These are phyloP conservation scores for Tarenaya hassleriana DNA, from an alignment of 345 rosid genomes.

Conservation along the genomic window DNA sequence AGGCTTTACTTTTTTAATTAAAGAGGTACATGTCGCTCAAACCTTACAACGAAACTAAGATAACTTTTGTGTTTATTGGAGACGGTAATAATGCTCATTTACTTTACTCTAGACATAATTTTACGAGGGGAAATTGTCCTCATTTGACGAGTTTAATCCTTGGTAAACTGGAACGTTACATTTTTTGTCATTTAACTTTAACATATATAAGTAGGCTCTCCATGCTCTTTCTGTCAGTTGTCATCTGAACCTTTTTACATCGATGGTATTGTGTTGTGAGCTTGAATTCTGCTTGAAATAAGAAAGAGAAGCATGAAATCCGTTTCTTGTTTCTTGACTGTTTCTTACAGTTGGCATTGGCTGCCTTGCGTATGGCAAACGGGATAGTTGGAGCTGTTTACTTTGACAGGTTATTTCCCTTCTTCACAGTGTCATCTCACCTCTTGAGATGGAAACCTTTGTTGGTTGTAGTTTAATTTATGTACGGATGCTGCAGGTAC, in stretches of 20 bases:
- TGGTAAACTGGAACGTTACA: neutral
- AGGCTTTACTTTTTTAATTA: neutral
- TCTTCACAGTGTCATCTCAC: conserved; percentile 1
- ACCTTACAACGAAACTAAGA: conserved; percentile 2
- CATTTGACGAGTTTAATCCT: neutral
- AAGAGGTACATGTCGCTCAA: too few relatives aligned
- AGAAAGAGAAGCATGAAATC: conserved; percentile 1
- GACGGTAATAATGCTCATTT: neutral
- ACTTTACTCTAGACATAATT: neutral
- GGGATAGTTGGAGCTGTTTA: conserved; percentile 48
- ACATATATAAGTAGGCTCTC: neutral
- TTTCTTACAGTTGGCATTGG: conserved; percentile 71
- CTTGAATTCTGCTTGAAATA: neutral
- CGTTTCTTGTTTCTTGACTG: conserved; percentile 9
- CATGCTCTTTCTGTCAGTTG: conserved; percentile 4
- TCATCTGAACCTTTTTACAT: too few relatives aligned
- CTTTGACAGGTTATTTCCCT: conserved; percentile 57
- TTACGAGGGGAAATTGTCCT: neutral
- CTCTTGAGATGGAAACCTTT: conserved; percentile 7
- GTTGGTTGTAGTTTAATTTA: neutral
- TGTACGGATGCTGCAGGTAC: conserved; percentile 42
- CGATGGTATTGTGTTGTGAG: too few relatives aligned
- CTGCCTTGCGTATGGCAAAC: conserved; percentile 65
- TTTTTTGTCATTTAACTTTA: neutral
- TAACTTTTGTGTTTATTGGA: conserved; percentile 1